phyloP scores from a whole-genome alignment of 805 yeast genomes.

The Pichia membranifaciens region DNA sequence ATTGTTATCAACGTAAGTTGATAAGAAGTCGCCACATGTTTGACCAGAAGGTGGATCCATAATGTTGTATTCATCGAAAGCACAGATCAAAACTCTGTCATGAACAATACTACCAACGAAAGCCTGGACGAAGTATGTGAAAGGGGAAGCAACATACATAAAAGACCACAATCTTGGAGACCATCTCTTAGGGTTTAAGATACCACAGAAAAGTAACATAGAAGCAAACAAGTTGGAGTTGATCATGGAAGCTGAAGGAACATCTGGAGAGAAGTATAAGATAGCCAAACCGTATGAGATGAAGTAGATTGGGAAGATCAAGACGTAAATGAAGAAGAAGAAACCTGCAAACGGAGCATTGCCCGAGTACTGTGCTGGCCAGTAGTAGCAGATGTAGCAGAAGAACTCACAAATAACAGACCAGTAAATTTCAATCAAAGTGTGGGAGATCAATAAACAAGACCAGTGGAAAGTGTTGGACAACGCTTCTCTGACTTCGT shows the following conservation, averaged over 20 bases:
- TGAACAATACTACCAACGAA: constrained; percentile 47
- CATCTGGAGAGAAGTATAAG: constrained; percentile 55
- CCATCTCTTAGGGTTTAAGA: constrained; percentile 47
- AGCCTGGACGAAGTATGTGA: constrained; percentile 62
- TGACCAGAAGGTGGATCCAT: constrained; percentile 56
- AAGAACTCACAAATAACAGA: constrained; percentile 44
- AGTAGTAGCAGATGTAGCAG: constrained; percentile 36
- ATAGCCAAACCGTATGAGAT: constrained; percentile 50
- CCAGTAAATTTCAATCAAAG: constrained; percentile 58
- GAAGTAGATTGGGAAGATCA: constrained; percentile 41
- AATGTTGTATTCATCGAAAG: constrained; percentile 40
- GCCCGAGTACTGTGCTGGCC: constrained; percentile 32
- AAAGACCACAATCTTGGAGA: constrained; percentile 81
- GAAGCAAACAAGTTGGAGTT: constrained; percentile 52
- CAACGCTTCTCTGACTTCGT: constrained; percentile 62
- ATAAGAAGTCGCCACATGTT: constrained; percentile 56
- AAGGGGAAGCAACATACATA: constrained; percentile 68
- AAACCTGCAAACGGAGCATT: constrained; percentile 41
- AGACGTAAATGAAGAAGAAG: constrained; percentile 32
- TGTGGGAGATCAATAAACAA: constrained; percentile 46
- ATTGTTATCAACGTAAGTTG: constrained; percentile 32
- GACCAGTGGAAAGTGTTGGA: constrained; percentile 73
- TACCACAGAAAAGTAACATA: constrained; percentile 62
- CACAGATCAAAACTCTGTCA: constrained; percentile 44
- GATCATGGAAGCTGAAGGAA: constrained; percentile 60